A percentile compares a stretch with the other conserved stretches of the same genome.
These are phyloP conservation scores for Chaetomium fimeti DNA, from an alignment of 495 filamentous ascomycete genomes.

Conservation along the genomic window DNA sequence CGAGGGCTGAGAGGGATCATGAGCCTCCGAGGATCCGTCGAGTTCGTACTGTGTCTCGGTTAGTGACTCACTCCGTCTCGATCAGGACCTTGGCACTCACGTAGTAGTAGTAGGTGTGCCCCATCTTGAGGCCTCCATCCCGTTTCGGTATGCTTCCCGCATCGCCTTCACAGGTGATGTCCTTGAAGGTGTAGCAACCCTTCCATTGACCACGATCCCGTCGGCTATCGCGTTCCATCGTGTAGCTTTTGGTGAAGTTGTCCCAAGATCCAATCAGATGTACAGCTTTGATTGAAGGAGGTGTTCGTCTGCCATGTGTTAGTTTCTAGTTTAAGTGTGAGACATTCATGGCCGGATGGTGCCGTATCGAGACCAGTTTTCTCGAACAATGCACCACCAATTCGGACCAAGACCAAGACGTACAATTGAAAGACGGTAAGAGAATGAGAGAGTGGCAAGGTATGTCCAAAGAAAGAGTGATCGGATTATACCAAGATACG, in stretches of 20 bases:
- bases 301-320: constrained; percentile 56
- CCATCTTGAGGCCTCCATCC: constrained; percentile 82
- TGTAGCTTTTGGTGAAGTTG: constrained; percentile 75
- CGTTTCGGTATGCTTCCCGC: constrained; percentile 55
- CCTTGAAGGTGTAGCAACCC: constrained; percentile 78
- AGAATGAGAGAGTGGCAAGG: background rate
- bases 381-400: background rate
- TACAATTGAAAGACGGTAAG: constrained; percentile 16
- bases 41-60: constrained; percentile 65
- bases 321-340: background rate
- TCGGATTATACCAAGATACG: background rate
- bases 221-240: constrained; percentile 72
- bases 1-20: constrained; percentile 65
- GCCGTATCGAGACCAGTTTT: too few relatives aligned
- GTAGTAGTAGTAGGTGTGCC: constrained; percentile 92
- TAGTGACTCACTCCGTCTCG: constrained; percentile 18
- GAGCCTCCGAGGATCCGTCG: constrained; percentile 69
- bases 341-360: background rate
- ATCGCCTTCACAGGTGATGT: constrained; percentile 80
- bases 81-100: constrained; percentile 50
- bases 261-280: constrained; percentile 90
- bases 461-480: constrained; percentile 14
- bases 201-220: constrained; percentile 72
- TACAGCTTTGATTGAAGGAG: constrained; percentile 65
- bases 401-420: constrained; percentile 4